Conservation (phyloP, 2,329 filamentous ascomycete genomes). For the Exophiala mesophila region DNA sequence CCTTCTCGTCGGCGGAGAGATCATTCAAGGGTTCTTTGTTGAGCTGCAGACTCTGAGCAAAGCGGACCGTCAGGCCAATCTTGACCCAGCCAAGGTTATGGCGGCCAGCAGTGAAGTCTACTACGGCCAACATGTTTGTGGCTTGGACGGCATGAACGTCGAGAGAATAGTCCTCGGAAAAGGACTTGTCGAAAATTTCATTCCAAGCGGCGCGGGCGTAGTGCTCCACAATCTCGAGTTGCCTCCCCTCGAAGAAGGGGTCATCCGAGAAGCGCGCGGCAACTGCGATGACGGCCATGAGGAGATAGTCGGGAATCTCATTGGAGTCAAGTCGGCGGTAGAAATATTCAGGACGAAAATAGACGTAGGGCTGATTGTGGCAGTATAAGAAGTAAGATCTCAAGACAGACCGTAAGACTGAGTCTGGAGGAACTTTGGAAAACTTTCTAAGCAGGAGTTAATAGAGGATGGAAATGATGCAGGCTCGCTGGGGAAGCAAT, state of each 20-base stretch:
- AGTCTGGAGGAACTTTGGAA: slow-evolving; percentile 7
- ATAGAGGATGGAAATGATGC: background rate
- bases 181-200: slow-evolving; percentile 32
- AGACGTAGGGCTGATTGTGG: slow-evolving; percentile 38
- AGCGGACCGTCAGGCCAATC: slow-evolving; percentile 49
- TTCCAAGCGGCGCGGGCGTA: slow-evolving; percentile 35
- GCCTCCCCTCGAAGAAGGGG: slow-evolving; percentile 28
- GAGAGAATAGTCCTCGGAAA: slow-evolving; percentile 30
- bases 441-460: slow-evolving; percentile 6
- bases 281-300: slow-evolving; percentile 33
- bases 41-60: slow-evolving; percentile 47
- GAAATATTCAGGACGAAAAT: slow-evolving; percentile 34
- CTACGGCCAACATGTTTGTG: slow-evolving; percentile 34
- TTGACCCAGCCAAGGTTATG: slow-evolving; percentile 36
- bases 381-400: slow-evolving; percentile 33
- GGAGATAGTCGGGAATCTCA: slow-evolving; percentile 29
- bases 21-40: slow-evolving; percentile 25
- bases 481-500: background rate
- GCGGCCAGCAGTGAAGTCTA: slow-evolving; percentile 36
- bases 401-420: slow-evolving; percentile 24
- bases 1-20: slow-evolving; percentile 26
- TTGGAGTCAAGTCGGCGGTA: slow-evolving; percentile 27
- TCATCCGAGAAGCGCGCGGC: slow-evolving; percentile 32
- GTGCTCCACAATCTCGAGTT: slow-evolving; percentile 23
- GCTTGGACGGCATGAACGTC: slow-evolving; percentile 36